A percentile compares a stretch with the other conserved stretches of the same genome.
Evolutionary conservation across 257 asterid species (phyloP).

Genomic region (Linderniella brevidens): DNA sequence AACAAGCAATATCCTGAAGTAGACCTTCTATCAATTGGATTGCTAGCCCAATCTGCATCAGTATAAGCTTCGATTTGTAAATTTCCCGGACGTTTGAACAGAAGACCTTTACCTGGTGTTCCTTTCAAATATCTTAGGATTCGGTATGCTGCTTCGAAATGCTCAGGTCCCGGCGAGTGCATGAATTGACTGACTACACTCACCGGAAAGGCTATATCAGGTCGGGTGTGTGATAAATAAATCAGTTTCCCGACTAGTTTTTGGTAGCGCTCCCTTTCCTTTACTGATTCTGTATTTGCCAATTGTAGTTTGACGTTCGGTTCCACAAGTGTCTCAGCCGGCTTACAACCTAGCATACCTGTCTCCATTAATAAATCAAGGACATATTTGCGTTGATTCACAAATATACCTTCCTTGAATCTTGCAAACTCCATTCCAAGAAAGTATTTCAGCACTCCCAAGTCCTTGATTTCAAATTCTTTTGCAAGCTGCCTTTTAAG

Average conservation of each 20-base stretch:
- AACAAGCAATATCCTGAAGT: conserved; percentile 2
- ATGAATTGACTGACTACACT: conserved; percentile 5
- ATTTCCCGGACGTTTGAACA: no score
- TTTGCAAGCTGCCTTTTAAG: background rate
- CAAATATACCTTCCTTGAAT: background rate
- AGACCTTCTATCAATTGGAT: background rate
- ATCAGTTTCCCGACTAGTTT: background rate
- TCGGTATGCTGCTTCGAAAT: background rate
- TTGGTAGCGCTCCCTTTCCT: background rate
- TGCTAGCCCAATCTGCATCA: conserved; percentile 2
- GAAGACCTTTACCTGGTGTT: no score
- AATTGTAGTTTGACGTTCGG: background rate
- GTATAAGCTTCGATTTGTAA: background rate
- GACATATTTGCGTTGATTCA: conserved; percentile 1
- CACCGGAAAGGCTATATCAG: background rate
- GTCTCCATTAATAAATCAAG: background rate
- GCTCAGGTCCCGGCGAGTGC: conserved; percentile 1
- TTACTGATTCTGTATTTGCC: background rate
- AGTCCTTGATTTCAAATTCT: conserved; percentile 6
- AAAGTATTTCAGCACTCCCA: conserved; percentile 4
- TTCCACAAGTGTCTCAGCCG: background rate
- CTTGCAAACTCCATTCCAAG: conserved; percentile 7
- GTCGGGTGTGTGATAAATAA: background rate
- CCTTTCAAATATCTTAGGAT: conserved; percentile 5
- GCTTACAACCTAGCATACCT: background rate